A percentile compares a stretch with the other conserved stretches of the same genome.
phyloP scores from a whole-genome alignment of 1,139 yeast genomes.

The Diutina mesorugosa region DNA sequence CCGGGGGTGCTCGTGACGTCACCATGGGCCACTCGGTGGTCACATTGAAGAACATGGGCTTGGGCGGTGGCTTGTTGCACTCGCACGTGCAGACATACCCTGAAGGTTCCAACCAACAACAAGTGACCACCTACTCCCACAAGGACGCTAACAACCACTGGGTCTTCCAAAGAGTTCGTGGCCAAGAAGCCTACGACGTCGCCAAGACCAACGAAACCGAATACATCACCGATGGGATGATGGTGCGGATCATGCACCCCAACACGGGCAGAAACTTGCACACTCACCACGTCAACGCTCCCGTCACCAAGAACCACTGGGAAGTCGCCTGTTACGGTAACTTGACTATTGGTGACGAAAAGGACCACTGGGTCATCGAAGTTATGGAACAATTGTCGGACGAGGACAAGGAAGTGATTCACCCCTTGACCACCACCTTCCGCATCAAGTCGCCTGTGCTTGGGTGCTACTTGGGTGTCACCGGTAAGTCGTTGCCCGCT shows the following conservation, averaged over 20 bases:
- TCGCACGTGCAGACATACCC: slow-evolving; percentile 92
- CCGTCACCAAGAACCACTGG: slow-evolving; percentile 52
- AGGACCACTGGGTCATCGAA: slow-evolving; percentile 92
- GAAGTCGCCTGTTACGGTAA: slow-evolving; percentile 96
- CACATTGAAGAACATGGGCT: slow-evolving; percentile 82
- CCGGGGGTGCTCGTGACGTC: slow-evolving; percentile 81
- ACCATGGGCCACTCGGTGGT: slow-evolving; percentile 66
- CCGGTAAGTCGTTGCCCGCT: slow-evolving; percentile 71
- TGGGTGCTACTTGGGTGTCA: slow-evolving; percentile 79
- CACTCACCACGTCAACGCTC: slow-evolving; percentile 75
- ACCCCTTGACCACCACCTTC: slow-evolving; percentile 79
- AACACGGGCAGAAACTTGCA: slow-evolving; percentile 84
- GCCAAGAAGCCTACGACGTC: slow-evolving; percentile 30
- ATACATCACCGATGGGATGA: slow-evolving; percentile 59
- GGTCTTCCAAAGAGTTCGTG: slow-evolving; percentile 69
- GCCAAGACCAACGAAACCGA: slow-evolving; percentile 40
- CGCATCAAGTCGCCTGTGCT: slow-evolving; percentile 57
- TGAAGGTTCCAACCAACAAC: slow-evolving; percentile 93
- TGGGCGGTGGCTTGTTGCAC: slow-evolving; percentile 86
- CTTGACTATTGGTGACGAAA: slow-evolving; percentile 69
- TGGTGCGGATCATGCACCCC: slow-evolving; percentile 67
- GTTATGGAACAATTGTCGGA: slow-evolving; percentile 63
- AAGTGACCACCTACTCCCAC: slow-evolving; percentile 87
- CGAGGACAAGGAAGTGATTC: slow-evolving; percentile 58
- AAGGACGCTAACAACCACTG: slow-evolving; percentile 88